Evolutionary conservation across 192 early-diverging fungal genomes (phyloP), one percentile per base, ranked within the genome.

Genomic region (Coemansia sp.): DNA sequence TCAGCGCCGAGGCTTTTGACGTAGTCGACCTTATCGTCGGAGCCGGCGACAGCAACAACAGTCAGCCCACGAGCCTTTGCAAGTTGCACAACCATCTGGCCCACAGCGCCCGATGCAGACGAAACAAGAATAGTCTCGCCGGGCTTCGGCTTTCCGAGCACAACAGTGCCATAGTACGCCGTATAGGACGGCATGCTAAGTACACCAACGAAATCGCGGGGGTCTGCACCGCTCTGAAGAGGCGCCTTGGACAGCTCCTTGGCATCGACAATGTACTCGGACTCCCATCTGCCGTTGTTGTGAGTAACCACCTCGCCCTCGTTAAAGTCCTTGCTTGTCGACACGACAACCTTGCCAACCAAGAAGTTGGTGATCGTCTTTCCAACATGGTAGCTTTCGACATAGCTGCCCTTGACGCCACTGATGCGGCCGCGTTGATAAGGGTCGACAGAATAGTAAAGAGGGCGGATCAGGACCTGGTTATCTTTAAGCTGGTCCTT

Each of bases 111-210:
- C 21, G 90, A 84, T 0, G 93, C 95, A 20, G 89, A 90, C 12
- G 85, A 87, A 26, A 95, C 84, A 49, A 87, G 92, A 12, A 94
- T 71, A 4, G 92, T 94, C 62, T 97, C 92, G 13, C 93, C 93
- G 7, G 68, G 72, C 72, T 91, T 91, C 64, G 92, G 89, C 53
- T 90, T 68, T n/a, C 88, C 92, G 28, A 89, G 69, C 13, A 75
- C 63, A 42, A 86, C 42, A 20, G 93, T 65, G 23, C 89, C 87
- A 34, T 73, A 70, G 67, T 90, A 92, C 1, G 91, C 93, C 5
- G 93, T 94, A 35, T 87, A 81, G n/a, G 88, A 87, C 30, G 93
- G 88, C 88, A 94, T 93, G 33, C 92, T 89, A 12, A 91, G 75
- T 30, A 87, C 81, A 37, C 90, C 66, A 6, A 74, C 59, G 8